Evolutionary conservation across 2,329 filamentous ascomycete species (phyloP).

Genomic region (Xylaria sp.): DNA sequence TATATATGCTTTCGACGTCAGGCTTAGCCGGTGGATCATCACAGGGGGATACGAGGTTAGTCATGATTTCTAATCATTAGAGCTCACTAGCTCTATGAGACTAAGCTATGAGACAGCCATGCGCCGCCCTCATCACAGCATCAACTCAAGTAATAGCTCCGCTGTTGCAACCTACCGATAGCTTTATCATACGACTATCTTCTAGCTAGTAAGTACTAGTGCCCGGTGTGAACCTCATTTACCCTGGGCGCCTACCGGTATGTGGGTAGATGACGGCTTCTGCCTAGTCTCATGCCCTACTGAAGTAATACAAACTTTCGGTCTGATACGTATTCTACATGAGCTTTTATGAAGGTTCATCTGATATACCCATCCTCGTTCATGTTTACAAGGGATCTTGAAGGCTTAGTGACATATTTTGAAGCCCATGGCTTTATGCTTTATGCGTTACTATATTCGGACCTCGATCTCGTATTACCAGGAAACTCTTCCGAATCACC

Average conservation of each 20-base stretch:
- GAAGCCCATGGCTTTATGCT: conserved; percentile 46
- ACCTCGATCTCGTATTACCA: conserved; percentile 54
- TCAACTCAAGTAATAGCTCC: conserved; percentile 34
- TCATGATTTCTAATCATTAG: conserved; percentile 4
- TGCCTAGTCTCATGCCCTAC: not conserved
- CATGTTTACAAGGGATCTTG: conserved; percentile 52
- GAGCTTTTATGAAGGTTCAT: conserved; percentile 68
- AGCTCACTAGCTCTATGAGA: not conserved
- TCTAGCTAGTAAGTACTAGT: not conserved
- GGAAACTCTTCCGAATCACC: conserved; percentile 58
- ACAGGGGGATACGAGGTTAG: not conserved
- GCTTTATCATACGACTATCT: not conserved
- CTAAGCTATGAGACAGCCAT: conserved; percentile 22
- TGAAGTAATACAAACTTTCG: conserved; percentile 56
- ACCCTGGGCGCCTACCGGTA: not conserved
- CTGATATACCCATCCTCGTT: conserved; percentile 69
- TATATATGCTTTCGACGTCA: not conserved
- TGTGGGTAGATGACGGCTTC: not conserved
- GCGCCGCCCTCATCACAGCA: conserved; percentile 16
- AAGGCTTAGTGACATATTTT: not conserved
- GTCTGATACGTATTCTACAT: conserved; percentile 67
- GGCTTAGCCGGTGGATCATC: conserved; percentile 1
- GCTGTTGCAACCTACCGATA: conserved; percentile 11
- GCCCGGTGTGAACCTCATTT: not conserved
- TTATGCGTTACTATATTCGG: conserved; percentile 47